These are phyloP conservation scores for Gautieria morchelliformis DNA, from an alignment of 768 basidiomycete genomes.

Conservation along the genomic window DNA sequence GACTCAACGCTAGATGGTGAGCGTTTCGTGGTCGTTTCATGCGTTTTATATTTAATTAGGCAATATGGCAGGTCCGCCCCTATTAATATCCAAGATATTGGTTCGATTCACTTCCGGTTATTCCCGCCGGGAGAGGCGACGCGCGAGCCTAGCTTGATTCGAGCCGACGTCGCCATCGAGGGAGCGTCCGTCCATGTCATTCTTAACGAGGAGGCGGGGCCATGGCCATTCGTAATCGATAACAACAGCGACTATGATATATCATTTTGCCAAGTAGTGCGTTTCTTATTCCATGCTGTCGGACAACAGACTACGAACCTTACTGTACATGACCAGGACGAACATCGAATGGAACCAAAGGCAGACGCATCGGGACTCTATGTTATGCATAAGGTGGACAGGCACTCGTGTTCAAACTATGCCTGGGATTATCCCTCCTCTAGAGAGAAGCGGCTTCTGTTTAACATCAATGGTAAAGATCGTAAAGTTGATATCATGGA, in stretches of 20 bases:
- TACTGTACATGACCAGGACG: not conserved
- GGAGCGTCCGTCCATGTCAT: constrained; percentile 87
- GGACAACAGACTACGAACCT: not conserved
- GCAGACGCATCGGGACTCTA: constrained; percentile 35
- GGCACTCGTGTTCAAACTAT: constrained; percentile 52
- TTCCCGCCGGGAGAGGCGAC: constrained; percentile 27
- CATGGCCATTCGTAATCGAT: constrained; percentile 87
- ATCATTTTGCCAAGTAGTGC: constrained; percentile 66
- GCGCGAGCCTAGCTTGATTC: constrained; percentile 46
- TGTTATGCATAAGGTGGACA: constrained; percentile 45
- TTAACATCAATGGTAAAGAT: constrained; percentile 50
- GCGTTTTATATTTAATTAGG: constrained; percentile 1
- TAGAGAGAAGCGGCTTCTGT: constrained; percentile 64
- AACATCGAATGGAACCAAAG: constrained; percentile 22
- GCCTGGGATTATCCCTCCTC: constrained; percentile 93
- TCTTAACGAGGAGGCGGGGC: constrained; percentile 52
- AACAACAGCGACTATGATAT: constrained; percentile 75
- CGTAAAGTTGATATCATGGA: constrained; percentile 86
- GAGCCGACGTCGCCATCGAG: constrained; percentile 71
- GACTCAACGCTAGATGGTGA: constrained; percentile 75
- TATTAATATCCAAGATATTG: constrained; percentile 87
- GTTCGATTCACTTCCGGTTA: constrained; percentile 67
- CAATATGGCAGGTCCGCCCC: constrained; percentile 67
- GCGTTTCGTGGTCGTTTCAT: constrained; percentile 10
- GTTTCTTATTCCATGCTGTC: constrained; percentile 7